Evolutionary conservation across 257 asterid genomes (phyloP), one percentile per base, ranked within the genome.

Genomic region (Solanum virginianum): DNA sequence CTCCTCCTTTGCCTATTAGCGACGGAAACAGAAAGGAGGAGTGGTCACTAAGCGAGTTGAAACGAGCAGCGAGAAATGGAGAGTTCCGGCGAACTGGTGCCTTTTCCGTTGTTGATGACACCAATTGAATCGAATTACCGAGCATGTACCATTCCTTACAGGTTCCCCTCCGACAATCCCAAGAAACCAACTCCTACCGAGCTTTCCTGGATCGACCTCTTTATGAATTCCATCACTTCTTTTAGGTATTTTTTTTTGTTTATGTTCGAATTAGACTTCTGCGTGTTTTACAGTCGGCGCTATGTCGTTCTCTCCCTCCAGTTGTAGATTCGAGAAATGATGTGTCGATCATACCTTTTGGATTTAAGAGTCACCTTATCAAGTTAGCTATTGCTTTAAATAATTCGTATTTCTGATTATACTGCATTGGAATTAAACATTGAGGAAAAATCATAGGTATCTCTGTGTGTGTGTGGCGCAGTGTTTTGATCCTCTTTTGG

Each of bases 101-200:
- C 90, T 65, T 91, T 97, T 81, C 99, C 99, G 4, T 83, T 90
- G 86, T 57, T 97, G 90, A 65, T 47, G 74, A 88, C 87, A 17
- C 82, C 82, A 24, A 79, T 79, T 80, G 97, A 94, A 66, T 90
- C 94, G 36, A 93, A 90, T 86, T 97, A 97, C 93, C 90, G 98
- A 87, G 95, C 98, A n/a, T 94, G 94, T 88, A 95, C 95, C 43
- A 97, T 97, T 39, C 98, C 98, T 15, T 94, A 90, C 87, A 90
- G 98, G 77, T 95, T 92, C 92, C 98, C 98, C 81, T 93, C 98
- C 83, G 96, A 92, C 87, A 92, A 95, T 88, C 97, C 98, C 41
- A 93, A 90, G 83, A 97, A 90, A 87, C 89, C 97, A 62, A 95
- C 98, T 6, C 95, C 93, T 45, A 93, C 95, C 14, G 98, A 96